Conservation (phyloP, 805 yeast genomes). For the Candida sithepensis region DNA sequence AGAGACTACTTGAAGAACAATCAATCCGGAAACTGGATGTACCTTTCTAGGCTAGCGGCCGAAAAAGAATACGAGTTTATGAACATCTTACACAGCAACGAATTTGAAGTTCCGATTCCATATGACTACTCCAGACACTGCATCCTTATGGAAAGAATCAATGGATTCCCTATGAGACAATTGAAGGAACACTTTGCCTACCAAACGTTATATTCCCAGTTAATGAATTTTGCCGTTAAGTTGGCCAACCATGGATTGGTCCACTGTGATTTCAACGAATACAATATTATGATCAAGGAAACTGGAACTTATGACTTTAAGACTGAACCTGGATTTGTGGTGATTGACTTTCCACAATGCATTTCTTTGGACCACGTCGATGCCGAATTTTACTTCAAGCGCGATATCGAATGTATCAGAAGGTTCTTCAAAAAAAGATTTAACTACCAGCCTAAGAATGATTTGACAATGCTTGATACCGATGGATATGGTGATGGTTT, state of each 20-base stretch:
- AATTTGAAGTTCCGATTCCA: conserved; percentile 85
- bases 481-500: conserved; percentile 83
- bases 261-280: conserved; percentile 97
- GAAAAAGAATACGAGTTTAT: conserved; percentile 88
- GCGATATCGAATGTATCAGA: conserved; percentile 91
- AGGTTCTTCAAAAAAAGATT: conserved; percentile 78
- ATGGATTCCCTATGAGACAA: conserved; percentile 88
- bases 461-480: conserved; percentile 67
- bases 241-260: conserved; percentile 86
- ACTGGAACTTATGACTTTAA: conserved; percentile 48
- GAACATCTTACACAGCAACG: conserved; percentile 67
- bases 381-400: conserved; percentile 80
- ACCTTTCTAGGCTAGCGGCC: conserved; percentile 84
- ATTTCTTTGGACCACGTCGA: conserved; percentile 87
- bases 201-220: conserved; percentile 69
- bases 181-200: conserved; percentile 67
- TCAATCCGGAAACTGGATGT: conserved; percentile 89
- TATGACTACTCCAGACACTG: conserved; percentile 88
- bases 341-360: conserved; percentile 98
- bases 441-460: conserved; percentile 66
- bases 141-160: conserved; percentile 86
- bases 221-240: conserved; percentile 83
- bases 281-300: conserved; percentile 78
- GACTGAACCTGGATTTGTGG: conserved; percentile 69
- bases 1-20: conserved; percentile 82